Evolutionary conservation across 2,329 filamentous ascomycete genomes (phyloP).

Genomic region (Diaporthe vexans): DNA sequence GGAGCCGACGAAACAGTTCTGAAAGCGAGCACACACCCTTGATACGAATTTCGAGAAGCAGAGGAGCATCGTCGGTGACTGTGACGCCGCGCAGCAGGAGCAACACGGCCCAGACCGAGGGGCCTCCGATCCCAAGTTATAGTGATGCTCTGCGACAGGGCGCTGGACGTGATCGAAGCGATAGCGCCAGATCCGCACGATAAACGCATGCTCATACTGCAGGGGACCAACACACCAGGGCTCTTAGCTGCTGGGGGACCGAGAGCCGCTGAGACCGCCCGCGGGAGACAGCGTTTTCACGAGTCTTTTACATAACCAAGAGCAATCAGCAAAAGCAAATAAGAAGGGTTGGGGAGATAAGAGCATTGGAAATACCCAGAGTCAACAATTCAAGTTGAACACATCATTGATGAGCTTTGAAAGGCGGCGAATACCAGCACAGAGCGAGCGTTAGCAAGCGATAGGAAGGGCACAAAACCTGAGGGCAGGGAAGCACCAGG

Average conservation of each 20-base stretch:
- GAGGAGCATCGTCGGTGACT: slow-evolving; percentile 64
- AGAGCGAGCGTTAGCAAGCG: slow-evolving; percentile 29
- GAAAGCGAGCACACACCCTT: slow-evolving; percentile 69
- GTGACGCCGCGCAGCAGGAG: slow-evolving; percentile 46
- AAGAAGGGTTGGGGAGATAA: slow-evolving; percentile 17
- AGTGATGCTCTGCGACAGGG: slow-evolving; percentile 78
- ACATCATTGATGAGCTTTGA: slow-evolving; percentile 32
- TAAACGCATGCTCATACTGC: background rate
- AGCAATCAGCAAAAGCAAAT: slow-evolving; percentile 15
- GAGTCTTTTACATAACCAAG: slow-evolving; percentile 8
- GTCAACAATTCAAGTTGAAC: slow-evolving; percentile 28
- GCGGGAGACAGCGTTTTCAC: slow-evolving; percentile 5
- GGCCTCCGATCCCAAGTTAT: slow-evolving; percentile 85
- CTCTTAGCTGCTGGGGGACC: too few relatives aligned
- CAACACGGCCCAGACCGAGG: slow-evolving; percentile 48
- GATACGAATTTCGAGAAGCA: slow-evolving; percentile 64
- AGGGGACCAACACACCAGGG: background rate
- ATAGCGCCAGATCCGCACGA: slow-evolving; percentile 52
- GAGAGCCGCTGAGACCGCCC: background rate
- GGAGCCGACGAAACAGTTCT: slow-evolving; percentile 69
- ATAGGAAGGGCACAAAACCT: slow-evolving; percentile 5
- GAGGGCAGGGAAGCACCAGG: slow-evolving; percentile 32
- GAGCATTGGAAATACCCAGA: slow-evolving; percentile 36
- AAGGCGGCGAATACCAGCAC: slow-evolving; percentile 24
- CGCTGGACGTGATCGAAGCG: slow-evolving; percentile 61